Evolutionary conservation across 768 basidiomycete species (phyloP), one percentile per base, ranked within the genome.

Genomic region (Trametes gibbosa): DNA sequence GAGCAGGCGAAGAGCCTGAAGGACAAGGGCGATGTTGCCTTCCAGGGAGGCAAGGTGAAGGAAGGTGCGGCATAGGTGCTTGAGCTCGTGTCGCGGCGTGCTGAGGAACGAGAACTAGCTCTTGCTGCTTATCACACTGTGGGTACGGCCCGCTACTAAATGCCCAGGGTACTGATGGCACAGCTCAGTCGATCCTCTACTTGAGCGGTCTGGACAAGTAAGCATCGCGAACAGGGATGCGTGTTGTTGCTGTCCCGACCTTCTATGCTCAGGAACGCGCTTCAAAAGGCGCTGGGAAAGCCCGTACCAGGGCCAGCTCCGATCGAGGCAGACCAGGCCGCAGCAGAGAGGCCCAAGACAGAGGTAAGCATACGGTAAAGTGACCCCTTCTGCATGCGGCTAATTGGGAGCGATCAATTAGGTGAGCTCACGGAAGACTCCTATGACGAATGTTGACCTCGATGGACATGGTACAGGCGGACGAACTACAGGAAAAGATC

Each of bases 201-300:
- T 77, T 92, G 14, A 75, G 83, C 42, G 91, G 91, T 21, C 71
- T 93, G 48, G 86, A 91, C 78, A 92, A 89, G 90, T 89, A 67
- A 59, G 84, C 71, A 1, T n/a, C 6, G 10, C 19, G 25, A 1
- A 19, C 16, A 21, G 2, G 23, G 2, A n/a, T n/a, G 13, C n/a
- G 23, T n/a, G 3, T 4, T 3, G 10, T 17, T 2, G 12, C n/a
- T 17, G 34, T 25, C n/a, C 35, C 23, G 8, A 49, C 23, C 35
- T 40, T 9, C 3, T n/a, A 21, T 27, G 13, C 49, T 17, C 32
- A 66, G 67, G 63, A 66, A 69, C 51, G 63, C 63, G 48, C 32
- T 61, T 3, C 52, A 63, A 41, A 57, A 52, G n/a, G 68, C 65
- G 2, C 60, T 67, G 35, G 46, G 68, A 5, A 61, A 42, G 41